Percentiles rank a stretch among this genome's conserved stretches.
These are phyloP conservation scores for Pyronema domesticum DNA, from an alignment of 495 filamentous ascomycete genomes.

Conservation along the genomic window DNA sequence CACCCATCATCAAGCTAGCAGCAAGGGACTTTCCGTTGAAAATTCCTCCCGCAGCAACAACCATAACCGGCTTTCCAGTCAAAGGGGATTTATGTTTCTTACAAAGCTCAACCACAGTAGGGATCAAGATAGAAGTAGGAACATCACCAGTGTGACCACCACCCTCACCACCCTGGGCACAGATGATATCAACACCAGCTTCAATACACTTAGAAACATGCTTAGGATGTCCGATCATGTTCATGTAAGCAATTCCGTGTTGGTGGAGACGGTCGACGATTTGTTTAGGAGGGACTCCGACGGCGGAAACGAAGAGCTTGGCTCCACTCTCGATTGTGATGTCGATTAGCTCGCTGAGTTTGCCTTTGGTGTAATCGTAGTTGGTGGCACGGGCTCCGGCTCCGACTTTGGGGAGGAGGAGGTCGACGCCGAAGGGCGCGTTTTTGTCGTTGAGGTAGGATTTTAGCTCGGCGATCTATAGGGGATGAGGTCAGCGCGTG, in stretches of 20 bases:
- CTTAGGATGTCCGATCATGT: constrained; percentile 99
- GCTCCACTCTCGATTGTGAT: constrained; percentile 83
- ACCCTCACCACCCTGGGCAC: constrained; percentile 82
- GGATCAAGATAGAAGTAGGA: constrained; percentile 74
- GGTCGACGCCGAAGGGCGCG: constrained; percentile 94
- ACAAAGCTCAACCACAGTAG: constrained; percentile 68
- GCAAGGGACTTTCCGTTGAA: constrained; percentile 85
- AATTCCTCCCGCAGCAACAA: constrained; percentile 85
- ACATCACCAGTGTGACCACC: constrained; percentile 86
- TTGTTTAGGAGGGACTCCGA: constrained; percentile 76
- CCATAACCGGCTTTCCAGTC: constrained; percentile 70
- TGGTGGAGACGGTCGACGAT: constrained; percentile 82
- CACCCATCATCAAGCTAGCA: constrained; percentile 80
- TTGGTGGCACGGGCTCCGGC: constrained; percentile 61
- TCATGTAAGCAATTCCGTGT: constrained; percentile 87
- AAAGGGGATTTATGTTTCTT: constrained; percentile 69
- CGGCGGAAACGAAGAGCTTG: constrained; percentile 87
- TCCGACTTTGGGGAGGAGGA: constrained; percentile 85
- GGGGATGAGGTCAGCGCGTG: not conserved
- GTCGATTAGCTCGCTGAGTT: constrained; percentile 76
- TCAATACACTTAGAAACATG: constrained; percentile 88
- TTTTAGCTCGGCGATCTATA: constrained; percentile 69
- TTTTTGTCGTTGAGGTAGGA: constrained; percentile 78
- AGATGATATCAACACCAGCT: constrained; percentile 77
- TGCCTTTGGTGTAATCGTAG: constrained; percentile 99